Base-by-base conservation (phyloP, 2,329 filamentous ascomycete species). In the Verticillium dahliae region DNA sequence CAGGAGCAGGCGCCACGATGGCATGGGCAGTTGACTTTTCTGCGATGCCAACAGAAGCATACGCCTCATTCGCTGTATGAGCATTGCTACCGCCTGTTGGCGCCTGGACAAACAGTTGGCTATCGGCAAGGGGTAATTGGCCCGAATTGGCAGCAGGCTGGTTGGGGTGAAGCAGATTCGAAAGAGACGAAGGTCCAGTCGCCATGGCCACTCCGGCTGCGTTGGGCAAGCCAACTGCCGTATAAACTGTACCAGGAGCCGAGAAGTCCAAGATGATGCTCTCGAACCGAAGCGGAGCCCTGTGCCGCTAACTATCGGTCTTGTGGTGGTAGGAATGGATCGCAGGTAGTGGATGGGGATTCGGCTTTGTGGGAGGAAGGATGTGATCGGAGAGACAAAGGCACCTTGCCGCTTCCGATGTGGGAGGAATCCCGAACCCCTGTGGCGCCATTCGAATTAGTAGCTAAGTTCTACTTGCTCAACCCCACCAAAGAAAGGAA, bases 121-220 rank as follows among this genome's bases (percentile, higher is more conserved):
- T 9, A 37, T 57, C 56, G 7, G 56, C 11, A n/a, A 57, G 27
- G 41, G 57, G 27, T 11, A 33, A 4, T n/a, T 22, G 57, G 22
- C 22, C 34, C n/a, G 9, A 14, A 55, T 41, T 37, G 37, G 27
- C 41, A 31, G 50, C 45, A 50, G 45, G 60, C 27, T 27, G 63
- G 38, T 33, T 58, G 54, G 60, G 45, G 38, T 66, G 65, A 45
- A 67, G 63, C 27, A 67, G 61, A 50, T 66, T 61, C n/a, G 64
- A 66, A n/a, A 67, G 59, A 11, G 45, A 59, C 13, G 62, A 62
- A 14, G 65, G 63, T 14, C 18, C 18, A 22, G 18, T 22, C 18
- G 64, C 56, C 65, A 67, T 67, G 59, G 27, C 54, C 4, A 14
- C 27, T 31, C 11, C 54, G 31, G 31, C 13, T 13, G n/a, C 45